Conservation (phyloP, 139 green algal species). For the Volvox africanus region DNA sequence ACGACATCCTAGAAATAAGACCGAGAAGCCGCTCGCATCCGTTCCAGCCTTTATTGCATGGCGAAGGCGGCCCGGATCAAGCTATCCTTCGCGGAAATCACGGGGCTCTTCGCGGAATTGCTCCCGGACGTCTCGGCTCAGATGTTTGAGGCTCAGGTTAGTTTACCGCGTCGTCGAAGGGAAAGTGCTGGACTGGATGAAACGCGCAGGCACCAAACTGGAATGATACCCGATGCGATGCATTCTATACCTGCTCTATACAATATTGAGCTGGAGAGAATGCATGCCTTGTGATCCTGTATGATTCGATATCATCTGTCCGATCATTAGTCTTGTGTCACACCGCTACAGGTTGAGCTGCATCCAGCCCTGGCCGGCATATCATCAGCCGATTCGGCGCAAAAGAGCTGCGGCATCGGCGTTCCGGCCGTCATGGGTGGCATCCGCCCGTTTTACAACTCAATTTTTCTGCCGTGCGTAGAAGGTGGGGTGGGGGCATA, state of each 20-base stretch:
- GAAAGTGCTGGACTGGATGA: too few relatives aligned
- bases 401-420: background rate
- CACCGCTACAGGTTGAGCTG: background rate
- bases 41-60: conserved; percentile 17
- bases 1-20: too few relatives aligned
- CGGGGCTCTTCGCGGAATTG: background rate
- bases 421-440: background rate
- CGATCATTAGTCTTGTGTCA: too few relatives aligned
- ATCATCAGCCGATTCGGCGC: background rate
- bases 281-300: too few relatives aligned
- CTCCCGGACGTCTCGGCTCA: conserved; percentile 21
- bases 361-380: background rate
- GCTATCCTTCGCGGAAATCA: conserved; percentile 14
- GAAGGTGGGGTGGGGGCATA: background rate
- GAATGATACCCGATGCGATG: too few relatives aligned
- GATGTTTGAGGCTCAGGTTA: conserved; percentile 21
- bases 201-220: too few relatives aligned
- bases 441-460: conserved; percentile 31
- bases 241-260: too few relatives aligned
- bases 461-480: background rate
- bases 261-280: too few relatives aligned
- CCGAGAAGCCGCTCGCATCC: too few relatives aligned
- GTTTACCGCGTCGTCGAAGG: background rate
- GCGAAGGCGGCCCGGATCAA: background rate
- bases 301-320: too few relatives aligned